Conservation (phyloP, 78 protist genomes). For the Chrysochromulina parva region DNA sequence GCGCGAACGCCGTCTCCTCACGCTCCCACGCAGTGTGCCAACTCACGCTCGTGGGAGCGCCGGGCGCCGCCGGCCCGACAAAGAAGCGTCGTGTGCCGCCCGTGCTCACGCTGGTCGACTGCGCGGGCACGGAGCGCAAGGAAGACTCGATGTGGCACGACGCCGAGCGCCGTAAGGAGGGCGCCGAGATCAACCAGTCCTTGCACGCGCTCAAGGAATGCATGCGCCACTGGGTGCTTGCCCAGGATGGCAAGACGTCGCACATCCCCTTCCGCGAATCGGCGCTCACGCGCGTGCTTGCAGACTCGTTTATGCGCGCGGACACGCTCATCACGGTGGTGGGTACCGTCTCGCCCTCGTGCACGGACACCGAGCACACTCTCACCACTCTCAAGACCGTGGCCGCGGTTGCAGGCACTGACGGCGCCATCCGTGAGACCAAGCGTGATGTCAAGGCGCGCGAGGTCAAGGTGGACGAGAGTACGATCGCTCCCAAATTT, state of each 20-base stretch:
- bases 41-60: not conserved
- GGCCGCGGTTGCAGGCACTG: not conserved
- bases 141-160: constrained; percentile 26
- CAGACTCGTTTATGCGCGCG: not conserved
- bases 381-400: constrained; percentile 19
- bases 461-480: too few relatives aligned
- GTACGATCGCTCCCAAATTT: not conserved
- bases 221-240: constrained; percentile 1
- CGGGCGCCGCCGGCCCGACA: not conserved
- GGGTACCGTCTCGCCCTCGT: constrained; percentile 43
- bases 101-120: constrained; percentile 12
- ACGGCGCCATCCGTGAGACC: not conserved
- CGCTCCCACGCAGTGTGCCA: constrained; percentile 50
- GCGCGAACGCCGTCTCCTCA: constrained; percentile 31
- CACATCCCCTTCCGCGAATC: constrained; percentile 33
- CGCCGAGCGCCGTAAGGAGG: constrained; percentile 38
- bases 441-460: not conserved
- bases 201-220: constrained; percentile 40
- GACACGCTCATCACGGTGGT: constrained; percentile 15
- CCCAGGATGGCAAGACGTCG: not conserved
- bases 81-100: not conserved
- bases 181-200: constrained; percentile 48
- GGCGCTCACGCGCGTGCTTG: constrained; percentile 37
- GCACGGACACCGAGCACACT: constrained; percentile 41
- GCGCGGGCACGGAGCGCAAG: constrained; percentile 41